Base-by-base conservation (phyloP, 768 basidiomycete species). In the Leucocoprinus sp. region DNA sequence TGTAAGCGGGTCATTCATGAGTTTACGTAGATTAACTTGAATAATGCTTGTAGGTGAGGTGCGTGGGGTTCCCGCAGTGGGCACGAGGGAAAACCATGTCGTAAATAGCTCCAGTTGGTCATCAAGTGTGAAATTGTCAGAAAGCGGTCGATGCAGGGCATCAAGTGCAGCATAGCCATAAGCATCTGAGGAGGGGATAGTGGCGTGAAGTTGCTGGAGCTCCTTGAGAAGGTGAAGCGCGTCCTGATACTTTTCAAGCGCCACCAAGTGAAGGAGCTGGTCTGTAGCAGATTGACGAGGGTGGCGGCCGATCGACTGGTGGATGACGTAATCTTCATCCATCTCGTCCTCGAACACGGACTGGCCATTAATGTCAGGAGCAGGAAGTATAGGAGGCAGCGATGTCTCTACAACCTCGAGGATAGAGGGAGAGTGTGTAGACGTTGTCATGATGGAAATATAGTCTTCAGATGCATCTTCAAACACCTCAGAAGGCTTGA, bases 11-110 rank as follows among this genome's bases (percentile, higher is more conserved):
- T 55, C 27, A 9, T 52, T 48, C 27, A 64, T 54, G 26, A 70
- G 38, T 6, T 55, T 53, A 8, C 54, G 54, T 19, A 45, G 53
- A n/a, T 63, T 53, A 14, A 42, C 37, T 14, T 29, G 24, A 26
- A 68, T 31, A 60, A 19, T 38, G n/a, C 23, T 41, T 23, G 21
- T 21, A 36, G 8, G 29, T 7, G 31, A 34, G 23, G 17, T 22
- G 36, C 8, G 27, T 6, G 34, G 34, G 4, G 43, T 14, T 2
- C 39, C 23, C 2, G 23, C 31, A 19, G 52, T 49, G 23, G 67
- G 67, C 19, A 69, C 43, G n/a, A 67, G 57, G 2, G 57, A 57
- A 29, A 70, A 55, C 68, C 67, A 69, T 17, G 52, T 41, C 1
- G 49, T 24, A 37, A 65, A 62, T 17, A 41, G 33, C 23, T 52